phyloP scores from a whole-genome alignment of 2,329 filamentous ascomycete species.

The Canariomyces notabilis region DNA sequence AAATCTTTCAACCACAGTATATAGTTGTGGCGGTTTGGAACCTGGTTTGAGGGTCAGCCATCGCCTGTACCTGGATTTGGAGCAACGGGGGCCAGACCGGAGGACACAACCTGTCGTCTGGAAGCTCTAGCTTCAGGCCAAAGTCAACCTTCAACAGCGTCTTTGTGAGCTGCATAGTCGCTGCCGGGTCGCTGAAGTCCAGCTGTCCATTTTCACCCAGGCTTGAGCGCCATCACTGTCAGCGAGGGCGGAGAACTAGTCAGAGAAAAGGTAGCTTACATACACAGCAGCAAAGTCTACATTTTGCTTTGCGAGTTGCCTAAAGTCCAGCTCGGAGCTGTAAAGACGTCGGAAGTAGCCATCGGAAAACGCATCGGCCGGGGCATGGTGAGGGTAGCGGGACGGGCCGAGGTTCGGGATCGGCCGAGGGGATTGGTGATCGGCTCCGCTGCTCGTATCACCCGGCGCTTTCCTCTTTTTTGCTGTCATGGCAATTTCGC shows the following conservation, averaged over 20 bases:
- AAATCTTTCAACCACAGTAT: slow-evolving; percentile 82
- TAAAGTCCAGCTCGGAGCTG: slow-evolving; percentile 38
- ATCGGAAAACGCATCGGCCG: slow-evolving; percentile 33
- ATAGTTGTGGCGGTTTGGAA: slow-evolving; percentile 74
- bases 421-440: slow-evolving; percentile 12
- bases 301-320: slow-evolving; percentile 38
- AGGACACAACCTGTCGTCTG: slow-evolving; percentile 76
- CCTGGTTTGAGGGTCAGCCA: slow-evolving; percentile 32
- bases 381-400: slow-evolving; percentile 17
- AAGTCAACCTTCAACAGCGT: slow-evolving; percentile 74
- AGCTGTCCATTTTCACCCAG: slow-evolving; percentile 47
- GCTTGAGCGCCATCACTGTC: slow-evolving; percentile 22
- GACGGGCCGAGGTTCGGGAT: neutral
- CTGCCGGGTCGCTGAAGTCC: slow-evolving; percentile 73
- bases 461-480: slow-evolving; percentile 22
- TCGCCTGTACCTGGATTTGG: neutral
- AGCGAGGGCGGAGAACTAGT: neutral
- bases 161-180: slow-evolving; percentile 77
- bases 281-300: slow-evolving; percentile 40
- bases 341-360: slow-evolving; percentile 38
- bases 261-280: slow-evolving; percentile 14
- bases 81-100: slow-evolving; percentile 50
- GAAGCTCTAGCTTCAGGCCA: slow-evolving; percentile 63
- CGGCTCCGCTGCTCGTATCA: slow-evolving; percentile 7
- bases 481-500: slow-evolving; percentile 9